Evolutionary conservation across 1,284 basidiomycete genomes (phyloP).

Genomic region (Microbotryum saponariae): DNA sequence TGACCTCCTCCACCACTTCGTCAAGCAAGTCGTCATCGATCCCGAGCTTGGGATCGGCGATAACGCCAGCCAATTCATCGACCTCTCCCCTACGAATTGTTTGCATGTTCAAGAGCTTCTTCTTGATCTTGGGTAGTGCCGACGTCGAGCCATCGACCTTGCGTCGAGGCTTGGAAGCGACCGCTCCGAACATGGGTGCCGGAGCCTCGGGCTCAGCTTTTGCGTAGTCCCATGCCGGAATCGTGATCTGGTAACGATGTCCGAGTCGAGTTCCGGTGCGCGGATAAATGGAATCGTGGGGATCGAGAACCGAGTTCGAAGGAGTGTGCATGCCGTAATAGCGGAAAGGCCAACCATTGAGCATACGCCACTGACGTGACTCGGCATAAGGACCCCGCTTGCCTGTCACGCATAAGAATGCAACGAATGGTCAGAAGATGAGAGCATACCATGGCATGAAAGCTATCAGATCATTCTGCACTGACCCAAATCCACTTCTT

Average conservation of each 20-base stretch:
- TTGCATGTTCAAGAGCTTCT: no score
- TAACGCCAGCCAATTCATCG: background rate
- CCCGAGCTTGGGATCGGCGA: background rate
- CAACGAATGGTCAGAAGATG: no score
- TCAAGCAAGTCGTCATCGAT: constrained; percentile 11
- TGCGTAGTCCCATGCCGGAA: constrained; percentile 27
- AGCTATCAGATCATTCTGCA: no score
- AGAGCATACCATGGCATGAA: no score
- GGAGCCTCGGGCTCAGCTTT: background rate
- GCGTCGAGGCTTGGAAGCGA: no score
- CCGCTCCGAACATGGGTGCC: no score
- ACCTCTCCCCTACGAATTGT: constrained; percentile 18
- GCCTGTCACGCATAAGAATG: background rate
- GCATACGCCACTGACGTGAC: constrained; percentile 25
- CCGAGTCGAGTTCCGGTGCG: constrained; percentile 34
- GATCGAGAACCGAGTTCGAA: constrained; percentile 29
- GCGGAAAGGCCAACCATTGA: constrained; percentile 36
- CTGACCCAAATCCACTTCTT: no score
- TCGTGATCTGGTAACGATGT: constrained; percentile 30
- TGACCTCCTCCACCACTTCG: constrained; percentile 14
- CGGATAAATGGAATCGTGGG: constrained; percentile 36
- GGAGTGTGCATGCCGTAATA: constrained; percentile 36
- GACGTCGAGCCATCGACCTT: no score
- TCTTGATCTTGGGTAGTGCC: no score
- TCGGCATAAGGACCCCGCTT: background rate